Percentiles rank a stretch among this genome's conserved stretches.
Conservation (phyloP, 305 asterid species). For the Plantago coronopus region DNA sequence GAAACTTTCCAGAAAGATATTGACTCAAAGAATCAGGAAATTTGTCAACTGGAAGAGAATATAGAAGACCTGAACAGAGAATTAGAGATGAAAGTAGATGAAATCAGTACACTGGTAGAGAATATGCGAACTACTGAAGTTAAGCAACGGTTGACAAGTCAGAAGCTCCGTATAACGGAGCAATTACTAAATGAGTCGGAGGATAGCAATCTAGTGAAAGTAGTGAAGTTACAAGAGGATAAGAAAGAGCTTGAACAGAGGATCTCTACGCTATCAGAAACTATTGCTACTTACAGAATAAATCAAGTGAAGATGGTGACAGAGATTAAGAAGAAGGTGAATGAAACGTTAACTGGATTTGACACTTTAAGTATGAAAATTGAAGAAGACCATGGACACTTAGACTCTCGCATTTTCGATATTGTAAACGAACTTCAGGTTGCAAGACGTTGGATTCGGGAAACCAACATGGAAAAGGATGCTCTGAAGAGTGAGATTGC, state of each 20-base stretch:
- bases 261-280: constrained; percentile 34
- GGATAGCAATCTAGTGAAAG: constrained; percentile 49
- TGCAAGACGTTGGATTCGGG: constrained; percentile 45
- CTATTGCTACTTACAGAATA: constrained; percentile 42
- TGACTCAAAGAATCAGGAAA: constrained; percentile 41
- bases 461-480: constrained; percentile 38
- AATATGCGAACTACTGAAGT: constrained; percentile 68
- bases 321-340: constrained; percentile 45
- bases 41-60: constrained; percentile 45
- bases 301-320: constrained; percentile 38
- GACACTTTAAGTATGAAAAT: constrained; percentile 66
- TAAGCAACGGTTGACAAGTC: constrained; percentile 65
- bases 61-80: constrained; percentile 66
- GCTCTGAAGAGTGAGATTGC: constrained; percentile 39
- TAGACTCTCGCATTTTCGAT: constrained; percentile 74
- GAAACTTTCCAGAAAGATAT: constrained; percentile 38
- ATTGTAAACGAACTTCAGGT: constrained; percentile 58
- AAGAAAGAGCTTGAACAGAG: constrained; percentile 44
- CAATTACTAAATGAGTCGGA: constrained; percentile 71
- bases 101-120: constrained; percentile 48
- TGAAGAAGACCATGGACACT: constrained; percentile 84
- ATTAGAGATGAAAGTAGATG: constrained; percentile 82
- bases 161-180: constrained; percentile 82
- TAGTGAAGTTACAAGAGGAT: constrained; percentile 57
- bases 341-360: constrained; percentile 37